Evolutionary conservation across 78 protist species (phyloP).

Genomic region (Guillardia theta): DNA sequence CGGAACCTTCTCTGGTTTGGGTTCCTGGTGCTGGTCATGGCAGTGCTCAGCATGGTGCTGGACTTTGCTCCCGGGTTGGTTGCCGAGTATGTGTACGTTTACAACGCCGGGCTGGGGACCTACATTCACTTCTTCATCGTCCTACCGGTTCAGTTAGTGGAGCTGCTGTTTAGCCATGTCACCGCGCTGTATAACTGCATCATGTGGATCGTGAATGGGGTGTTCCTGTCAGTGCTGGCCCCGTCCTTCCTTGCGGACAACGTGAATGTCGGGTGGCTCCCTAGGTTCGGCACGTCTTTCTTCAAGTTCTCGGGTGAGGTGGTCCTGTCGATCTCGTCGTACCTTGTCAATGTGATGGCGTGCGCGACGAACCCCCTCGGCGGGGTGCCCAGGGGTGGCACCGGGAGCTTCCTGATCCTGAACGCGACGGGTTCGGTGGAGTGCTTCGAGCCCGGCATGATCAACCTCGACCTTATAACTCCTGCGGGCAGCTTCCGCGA

Average conservation of each 20-base stretch:
- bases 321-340: not conserved
- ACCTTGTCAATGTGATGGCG: not conserved
- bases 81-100: no score
- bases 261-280: not conserved
- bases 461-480: not conserved
- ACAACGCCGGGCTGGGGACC: no score
- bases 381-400: no score
- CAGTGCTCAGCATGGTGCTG: no score
- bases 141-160: not conserved
- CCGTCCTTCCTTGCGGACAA: not conserved
- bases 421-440: not conserved
- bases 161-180: not conserved
- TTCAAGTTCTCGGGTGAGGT: not conserved
- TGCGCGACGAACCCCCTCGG: not conserved
- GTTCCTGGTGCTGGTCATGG: not conserved
- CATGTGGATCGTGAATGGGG: not conserved
- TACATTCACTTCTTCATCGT: no score
- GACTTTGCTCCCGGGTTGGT: no score
- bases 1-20: not conserved
- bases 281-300: not conserved
- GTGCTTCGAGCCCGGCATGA: not conserved
- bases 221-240: not conserved
- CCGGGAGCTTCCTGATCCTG: not conserved
- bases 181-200: not conserved
- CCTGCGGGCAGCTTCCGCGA: not conserved